Conservation (phyloP, 2,329 filamentous ascomycete species). For the Fusarium verticillioides region DNA sequence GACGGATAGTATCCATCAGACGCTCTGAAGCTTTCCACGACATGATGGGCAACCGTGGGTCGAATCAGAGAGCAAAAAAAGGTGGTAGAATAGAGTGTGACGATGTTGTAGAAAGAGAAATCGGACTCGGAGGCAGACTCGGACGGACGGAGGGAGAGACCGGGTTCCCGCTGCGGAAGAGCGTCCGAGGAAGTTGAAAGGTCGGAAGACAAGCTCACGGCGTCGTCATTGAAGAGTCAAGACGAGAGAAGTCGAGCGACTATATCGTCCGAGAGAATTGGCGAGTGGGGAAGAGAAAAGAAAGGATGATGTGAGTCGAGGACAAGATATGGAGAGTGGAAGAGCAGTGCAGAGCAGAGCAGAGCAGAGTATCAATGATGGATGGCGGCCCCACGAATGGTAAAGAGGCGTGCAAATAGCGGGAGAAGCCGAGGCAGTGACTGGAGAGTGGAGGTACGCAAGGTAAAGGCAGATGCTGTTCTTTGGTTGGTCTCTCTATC, state of each 20-base stretch:
- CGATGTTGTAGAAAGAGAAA: slow-evolving; percentile 12
- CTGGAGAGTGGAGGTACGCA: slow-evolving; percentile 26
- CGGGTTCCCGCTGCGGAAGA: slow-evolving; percentile 37
- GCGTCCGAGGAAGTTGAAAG: slow-evolving; percentile 37
- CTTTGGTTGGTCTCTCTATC: slow-evolving; percentile 14
- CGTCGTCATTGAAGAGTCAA: slow-evolving; percentile 44
- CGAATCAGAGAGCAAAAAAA: slow-evolving; percentile 21
- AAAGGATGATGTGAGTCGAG: slow-evolving; percentile 30
- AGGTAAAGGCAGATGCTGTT: background rate
- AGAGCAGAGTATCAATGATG: slow-evolving; percentile 18
- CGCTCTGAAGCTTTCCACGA: slow-evolving; percentile 91
- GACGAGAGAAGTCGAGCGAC: slow-evolving; percentile 20
- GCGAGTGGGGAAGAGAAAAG: slow-evolving; percentile 5
- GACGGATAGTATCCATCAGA: slow-evolving; percentile 96
- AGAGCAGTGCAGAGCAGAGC: background rate
- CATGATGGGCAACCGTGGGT: slow-evolving; percentile 64
- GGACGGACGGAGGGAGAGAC: slow-evolving; percentile 43
- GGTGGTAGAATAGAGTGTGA: slow-evolving; percentile 5
- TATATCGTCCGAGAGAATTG: slow-evolving; percentile 26
- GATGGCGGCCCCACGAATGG: slow-evolving; percentile 41
- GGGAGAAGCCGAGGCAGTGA: slow-evolving; percentile 45
- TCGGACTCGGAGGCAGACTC: slow-evolving; percentile 42
- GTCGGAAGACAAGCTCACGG: slow-evolving; percentile 39
- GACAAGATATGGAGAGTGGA: slow-evolving; percentile 24
- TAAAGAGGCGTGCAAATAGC: slow-evolving; percentile 35